Evolutionary conservation across 345 rosid genomes (phyloP).

Genomic region (Pseudoturritis turrita): DNA sequence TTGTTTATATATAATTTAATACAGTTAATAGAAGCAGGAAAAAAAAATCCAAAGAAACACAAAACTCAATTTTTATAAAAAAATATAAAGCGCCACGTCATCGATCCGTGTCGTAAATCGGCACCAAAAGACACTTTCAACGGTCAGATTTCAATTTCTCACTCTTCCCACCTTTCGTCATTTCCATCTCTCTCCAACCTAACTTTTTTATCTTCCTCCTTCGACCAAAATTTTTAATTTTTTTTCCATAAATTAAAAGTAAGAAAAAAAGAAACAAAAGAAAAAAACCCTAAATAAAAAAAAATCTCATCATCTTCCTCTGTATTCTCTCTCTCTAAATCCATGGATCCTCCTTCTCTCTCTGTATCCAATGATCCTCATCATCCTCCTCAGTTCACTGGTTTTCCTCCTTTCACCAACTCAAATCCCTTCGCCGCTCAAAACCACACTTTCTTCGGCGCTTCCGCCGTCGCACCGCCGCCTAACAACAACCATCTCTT

Average conservation of each 20-base stretch:
- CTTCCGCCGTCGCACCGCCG: constrained; percentile 11
- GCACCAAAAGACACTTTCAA: constrained; percentile 21
- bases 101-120: constrained; percentile 27
- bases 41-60: constrained; percentile 28
- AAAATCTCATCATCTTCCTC: constrained; percentile 29
- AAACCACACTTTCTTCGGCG: constrained; percentile 1
- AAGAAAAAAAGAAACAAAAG: background rate
- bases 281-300: background rate
- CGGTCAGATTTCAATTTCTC: constrained; percentile 26
- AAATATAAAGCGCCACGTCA: constrained; percentile 15
- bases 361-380: constrained; percentile 31
- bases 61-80: constrained; percentile 12
- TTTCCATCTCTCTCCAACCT: constrained; percentile 20
- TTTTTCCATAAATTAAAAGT: background rate
- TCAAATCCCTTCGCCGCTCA: background rate
- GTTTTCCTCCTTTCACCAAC: constrained; percentile 20
- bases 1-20: background rate
- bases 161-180: background rate
- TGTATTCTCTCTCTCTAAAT: constrained; percentile 31
- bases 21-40: background rate
- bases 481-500: constrained; percentile 24
- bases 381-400: constrained; percentile 19
- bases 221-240: background rate
- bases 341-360: constrained; percentile 39
- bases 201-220: constrained; percentile 12